Evolutionary conservation across 2,329 filamentous ascomycete species (phyloP), one percentile per base, ranked within the genome.

Genomic region (Venturia pyrina): DNA sequence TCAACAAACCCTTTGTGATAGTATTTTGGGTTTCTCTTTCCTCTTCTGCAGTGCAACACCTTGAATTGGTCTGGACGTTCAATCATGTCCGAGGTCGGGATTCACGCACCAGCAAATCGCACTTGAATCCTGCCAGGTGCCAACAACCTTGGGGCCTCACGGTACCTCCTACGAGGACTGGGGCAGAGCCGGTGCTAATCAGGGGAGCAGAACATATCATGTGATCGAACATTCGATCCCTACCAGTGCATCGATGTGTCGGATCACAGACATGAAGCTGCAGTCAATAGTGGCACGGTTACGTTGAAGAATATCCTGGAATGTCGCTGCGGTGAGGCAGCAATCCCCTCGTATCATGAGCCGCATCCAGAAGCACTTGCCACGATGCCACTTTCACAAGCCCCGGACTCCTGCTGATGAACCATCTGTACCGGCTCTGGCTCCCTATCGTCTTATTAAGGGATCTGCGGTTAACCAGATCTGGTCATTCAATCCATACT

Each of bases 401-500:
- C 32, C 32, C 19, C 53, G 32, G n/a, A 10, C 37, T 34, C 5
- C 13, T 40, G 53, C 4, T 34, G 28, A 59, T 59, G 53, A 19
- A 59, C 11, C 13, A 15, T 59, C 5, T n/a, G 32, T 37, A 37
- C 53, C 53, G 53, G 53, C 17, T 59, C 28, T 59, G 53, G 53
- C 19, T 59, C 32, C 53, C 53, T 59, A 59, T 59, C 53, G 53
- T 59, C 53, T n/a, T 37, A n/a, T 37, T 59, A 40, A 59, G 19
- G 48, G 60, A 62, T 64, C 43, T 64, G 44, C 44, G 44, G 3
- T 53, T 62, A 43, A 62, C 62, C 62, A 32, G n/a, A 57, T 65
- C 32, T 57, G 63, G 63, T 48, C 50, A 65, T 65, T 34, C 28
- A n/a, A 57, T 65, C 63, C 62, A 64, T 48, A 48, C 60, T 44